Base-by-base conservation (phyloP, 768 basidiomycete species). In the Suillus occidentalis region DNA sequence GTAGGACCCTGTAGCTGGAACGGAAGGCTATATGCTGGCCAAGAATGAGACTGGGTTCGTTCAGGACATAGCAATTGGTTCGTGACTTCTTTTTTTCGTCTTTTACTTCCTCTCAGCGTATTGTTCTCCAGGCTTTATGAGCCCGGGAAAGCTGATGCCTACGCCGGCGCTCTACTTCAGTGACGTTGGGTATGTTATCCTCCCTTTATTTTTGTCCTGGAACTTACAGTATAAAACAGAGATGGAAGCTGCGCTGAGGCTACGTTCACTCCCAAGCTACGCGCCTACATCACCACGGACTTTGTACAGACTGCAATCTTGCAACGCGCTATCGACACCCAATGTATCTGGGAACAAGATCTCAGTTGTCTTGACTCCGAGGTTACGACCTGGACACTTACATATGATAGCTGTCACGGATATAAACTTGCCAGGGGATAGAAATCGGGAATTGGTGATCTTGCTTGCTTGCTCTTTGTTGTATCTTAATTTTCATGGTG, bases 231-330 rank as follows among this genome's bases (percentile, higher is more conserved):
- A n/a, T 28, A 20, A 31, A 34, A 28, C 5, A 31, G 28, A 25
- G 4, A 61, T 8, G 22, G n/a, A 42, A 31, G 42, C 22, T 1
- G 4, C n/a, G 43, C 16, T 9, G 8, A 9, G 2, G 60, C 60
- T 18, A 7, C 10, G 25, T 61, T 61, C 43, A 61, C 25, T 20
- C 43, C 42, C 3, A 61, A 20, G 10, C 25, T 61, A 25, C 42
- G 60, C 13, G 42, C 60, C 43, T 61, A 61, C 42, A 53, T 61
- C 9, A 53, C 25, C 16, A 52, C 60, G 12, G 43, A 61, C 43
- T 61, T 53, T 31, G 25, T 18, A 22, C 14, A 60, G 40, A 16
- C 13, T 50, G 13, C 39, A 28, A 61, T 61, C 10, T 58, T 31
- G 60, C 14, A 25, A 37, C 12, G 6, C 10, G 60, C 28, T 52